phyloP scores from a whole-genome alignment of 2,329 filamentous ascomycete species.

The Claviceps maximensis region DNA sequence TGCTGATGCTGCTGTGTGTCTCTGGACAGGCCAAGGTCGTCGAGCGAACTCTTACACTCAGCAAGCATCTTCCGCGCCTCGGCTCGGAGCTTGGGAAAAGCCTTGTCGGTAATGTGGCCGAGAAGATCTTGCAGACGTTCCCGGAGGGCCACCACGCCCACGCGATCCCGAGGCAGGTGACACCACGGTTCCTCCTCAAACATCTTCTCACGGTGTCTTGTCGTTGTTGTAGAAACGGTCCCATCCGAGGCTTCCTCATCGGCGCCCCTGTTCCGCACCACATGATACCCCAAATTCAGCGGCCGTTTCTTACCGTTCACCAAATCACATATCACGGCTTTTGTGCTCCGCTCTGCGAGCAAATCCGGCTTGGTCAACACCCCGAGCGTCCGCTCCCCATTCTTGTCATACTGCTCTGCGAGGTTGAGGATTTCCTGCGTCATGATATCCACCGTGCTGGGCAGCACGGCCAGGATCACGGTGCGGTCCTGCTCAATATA shows the following conservation, averaged over 20 bases:
- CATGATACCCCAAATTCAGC: conserved; percentile 33
- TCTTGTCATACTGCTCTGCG: conserved; percentile 24
- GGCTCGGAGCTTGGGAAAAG: conserved; percentile 22
- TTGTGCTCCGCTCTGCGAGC: conserved; percentile 26
- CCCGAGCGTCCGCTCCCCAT: conserved; percentile 29
- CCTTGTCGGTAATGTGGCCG: conserved; percentile 24
- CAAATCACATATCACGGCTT: conserved; percentile 27
- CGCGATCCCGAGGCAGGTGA: conserved; percentile 7
- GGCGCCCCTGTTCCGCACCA: conserved; percentile 34
- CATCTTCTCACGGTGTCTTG: conserved; percentile 21
- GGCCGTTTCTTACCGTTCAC: conserved; percentile 26
- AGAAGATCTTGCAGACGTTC: conserved; percentile 23
- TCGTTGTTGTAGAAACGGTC: conserved; percentile 11
- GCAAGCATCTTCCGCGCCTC: conserved; percentile 15
- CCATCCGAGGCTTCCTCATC: conserved; percentile 22
- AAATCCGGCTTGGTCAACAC: conserved; percentile 50
- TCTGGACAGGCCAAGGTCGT: background rate
- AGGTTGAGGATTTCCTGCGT: conserved; percentile 27
- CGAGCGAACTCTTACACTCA: background rate
- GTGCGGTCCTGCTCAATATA: conserved; percentile 34
- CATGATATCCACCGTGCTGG: conserved; percentile 26
- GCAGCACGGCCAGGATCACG: conserved; percentile 34
- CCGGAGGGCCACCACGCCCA: conserved; percentile 24
- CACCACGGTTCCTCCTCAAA: conserved; percentile 24
- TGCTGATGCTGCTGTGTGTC: background rate